Evolutionary conservation across 139 green algal genomes (phyloP).

Genomic region (Axilococcus clingmanii): DNA sequence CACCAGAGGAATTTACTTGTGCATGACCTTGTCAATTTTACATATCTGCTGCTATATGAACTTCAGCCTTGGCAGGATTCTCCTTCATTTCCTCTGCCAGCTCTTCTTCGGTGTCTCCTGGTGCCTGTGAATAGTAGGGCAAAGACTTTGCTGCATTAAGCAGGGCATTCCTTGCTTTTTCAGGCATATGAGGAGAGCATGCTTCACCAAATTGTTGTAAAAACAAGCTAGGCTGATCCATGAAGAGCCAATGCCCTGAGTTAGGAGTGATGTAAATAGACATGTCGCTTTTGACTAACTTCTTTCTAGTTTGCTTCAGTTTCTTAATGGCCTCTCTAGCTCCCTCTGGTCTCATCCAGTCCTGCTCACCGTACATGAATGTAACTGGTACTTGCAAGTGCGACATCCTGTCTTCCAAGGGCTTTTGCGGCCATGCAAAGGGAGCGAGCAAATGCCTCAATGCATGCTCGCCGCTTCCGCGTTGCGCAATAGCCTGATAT

Average conservation of each 20-base stretch:
- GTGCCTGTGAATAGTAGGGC: background rate
- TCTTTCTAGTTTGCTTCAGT: background rate
- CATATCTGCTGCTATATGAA: constrained; percentile 19
- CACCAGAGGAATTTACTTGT: background rate
- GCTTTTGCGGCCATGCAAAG: constrained; percentile 59
- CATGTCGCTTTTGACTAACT: constrained; percentile 17
- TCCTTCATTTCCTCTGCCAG: constrained; percentile 10
- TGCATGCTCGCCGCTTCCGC: constrained; percentile 64
- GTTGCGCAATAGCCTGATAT: constrained; percentile 46
- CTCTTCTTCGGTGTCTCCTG: constrained; percentile 1
- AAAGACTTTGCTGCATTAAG: background rate
- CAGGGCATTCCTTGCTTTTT: constrained; percentile 3
- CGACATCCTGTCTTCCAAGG: constrained; percentile 52
- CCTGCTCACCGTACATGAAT: constrained; percentile 52
- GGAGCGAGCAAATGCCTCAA: constrained; percentile 68
- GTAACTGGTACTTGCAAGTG: constrained; percentile 44
- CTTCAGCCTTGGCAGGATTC: constrained; percentile 16
- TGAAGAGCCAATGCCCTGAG: constrained; percentile 59
- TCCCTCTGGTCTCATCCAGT: constrained; percentile 64
- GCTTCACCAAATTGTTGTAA: constrained; percentile 11
- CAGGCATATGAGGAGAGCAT: constrained; percentile 15
- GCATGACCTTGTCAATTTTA: constrained; percentile 1
- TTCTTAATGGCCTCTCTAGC: background rate
- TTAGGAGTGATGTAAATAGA: constrained; percentile 15
- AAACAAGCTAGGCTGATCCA: constrained; percentile 53